Evolutionary conservation across 768 basidiomycete genomes (phyloP), one percentile per base, ranked within the genome.

Genomic region (Cubamyces lactineus): DNA sequence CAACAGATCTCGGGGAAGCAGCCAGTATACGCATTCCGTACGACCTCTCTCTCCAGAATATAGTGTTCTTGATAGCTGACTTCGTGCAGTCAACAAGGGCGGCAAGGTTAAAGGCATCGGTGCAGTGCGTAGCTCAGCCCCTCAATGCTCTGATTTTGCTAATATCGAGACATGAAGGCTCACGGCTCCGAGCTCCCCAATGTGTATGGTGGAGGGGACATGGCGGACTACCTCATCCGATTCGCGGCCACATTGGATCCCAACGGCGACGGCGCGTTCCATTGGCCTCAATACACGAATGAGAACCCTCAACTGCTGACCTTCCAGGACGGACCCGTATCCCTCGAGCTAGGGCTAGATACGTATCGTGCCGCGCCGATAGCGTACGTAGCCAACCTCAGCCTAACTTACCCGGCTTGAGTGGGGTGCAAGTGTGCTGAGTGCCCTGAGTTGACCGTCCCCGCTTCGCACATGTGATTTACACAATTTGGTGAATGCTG

Each of bases 211-310:
- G 53, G 49, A 5, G 61, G 66, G 4, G 57, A 53, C 51, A 55
- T 67, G 63, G 53, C 60, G 13, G 67, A 64, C 47, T 67, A 64
- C 53, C 67, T 74, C 24, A 67, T 74, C 62, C 67, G 67, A 43
- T 73, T 73, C 54, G 68, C 61, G 12, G 46, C 63, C 9, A 67
- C 61, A 17, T 64, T 72, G 11, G 62, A 74, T 47, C 73, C 73
- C 8, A 69, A 66, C 24, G 66, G 62, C 49, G 53, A 42, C 15
- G 50, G 60, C 5, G 49, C 47, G 26, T 23, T 69, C 26, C n/a
- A 47, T n/a, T 74, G 73, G 71, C 70, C 70, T 1, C 57, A 46
- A 24, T 72, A 69, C 43, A 64, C 64, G 2, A 45, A 51, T 0
- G 49, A 62, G 2, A 38, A 65, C 16, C 66, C 67, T 5, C 48